Base-by-base conservation (phyloP, 2,329 filamentous ascomycete genomes). In the Verticillium zaregamsianum region DNA sequence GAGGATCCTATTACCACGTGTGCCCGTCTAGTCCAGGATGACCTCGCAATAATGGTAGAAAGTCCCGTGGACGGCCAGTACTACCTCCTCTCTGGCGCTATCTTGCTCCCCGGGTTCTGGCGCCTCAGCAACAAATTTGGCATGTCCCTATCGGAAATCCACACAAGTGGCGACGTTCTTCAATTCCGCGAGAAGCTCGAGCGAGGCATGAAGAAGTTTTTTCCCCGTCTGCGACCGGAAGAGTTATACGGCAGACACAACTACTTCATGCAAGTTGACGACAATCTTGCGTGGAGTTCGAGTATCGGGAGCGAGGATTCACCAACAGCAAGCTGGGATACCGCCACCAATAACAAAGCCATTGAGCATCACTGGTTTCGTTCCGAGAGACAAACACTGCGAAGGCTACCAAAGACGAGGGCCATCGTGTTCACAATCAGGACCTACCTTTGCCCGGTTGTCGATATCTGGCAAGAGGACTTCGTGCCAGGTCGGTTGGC, bases 231-330 rank as follows among this genome's bases (percentile, higher is more conserved):
- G 0, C 82, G 83, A 70, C 88, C 89, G 0, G 86, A 92, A 56
- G 84, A 86, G 56, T 82, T 82, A 31, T 79, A 80, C 63, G 74
- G 71, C 59, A 80, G 91, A 62, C 91, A 93, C 72, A 94, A 95
- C 72, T 96, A 95, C 75, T 95, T 95, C 77, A 84, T 95, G 65
- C 92, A 96, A 76, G 91, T 95, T 1, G 92, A 95, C 69, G 90
- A 93, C 61, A 75, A 82, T 5, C 79, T 96, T 1, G 79, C 89
- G 1, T 95, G 92, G 92, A 91, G 88, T 63, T 76, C 80, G 68
- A 90, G 86, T 68, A 93, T 95, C 67, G 92, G 92, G 0, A 68
- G 76, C 23, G 92, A 96, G 73, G 90, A 95, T 70, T 75, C 76
- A 11, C 75, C 78, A 0, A 79, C 79, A 0, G 84, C 88, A 2